A percentile compares a stretch with the other conserved stretches of the same genome.
Conservation (phyloP, 768 basidiomycete species). For the Termitomyces sp. region DNA sequence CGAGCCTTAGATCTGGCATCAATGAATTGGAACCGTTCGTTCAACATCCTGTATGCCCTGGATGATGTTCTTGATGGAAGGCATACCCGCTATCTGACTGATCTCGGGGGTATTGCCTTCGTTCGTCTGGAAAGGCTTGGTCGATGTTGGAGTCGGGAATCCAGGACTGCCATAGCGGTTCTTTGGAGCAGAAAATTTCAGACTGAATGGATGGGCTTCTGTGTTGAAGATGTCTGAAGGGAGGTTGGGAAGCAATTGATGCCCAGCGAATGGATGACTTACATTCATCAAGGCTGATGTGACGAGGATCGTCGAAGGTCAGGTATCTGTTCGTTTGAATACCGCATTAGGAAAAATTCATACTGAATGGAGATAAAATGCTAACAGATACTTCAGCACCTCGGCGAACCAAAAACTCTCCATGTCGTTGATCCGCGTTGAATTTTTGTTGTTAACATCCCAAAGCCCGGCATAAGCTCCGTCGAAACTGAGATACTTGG, state of each 20-base stretch:
- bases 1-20: background rate
- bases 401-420: conserved; percentile 74
- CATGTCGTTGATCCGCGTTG: conserved; percentile 50
- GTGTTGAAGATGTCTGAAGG: conserved; percentile 60
- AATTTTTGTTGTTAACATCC: conserved; percentile 44
- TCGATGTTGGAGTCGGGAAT: conserved; percentile 4
- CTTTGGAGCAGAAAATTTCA: conserved; percentile 38
- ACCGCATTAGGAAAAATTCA: background rate
- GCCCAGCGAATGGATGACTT: conserved; percentile 17
- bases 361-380: background rate
- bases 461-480: conserved; percentile 49
- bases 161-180: conserved; percentile 26
- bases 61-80: conserved; percentile 3
- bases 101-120: conserved; percentile 18
- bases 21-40: background rate
- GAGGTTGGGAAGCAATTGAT: background rate
- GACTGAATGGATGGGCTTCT: conserved; percentile 61
- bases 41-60: background rate
- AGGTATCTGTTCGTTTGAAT: conserved; percentile 46
- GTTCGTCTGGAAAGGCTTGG: conserved; percentile 6
- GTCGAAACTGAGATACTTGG: conserved; percentile 36
- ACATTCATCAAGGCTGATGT: conserved; percentile 64
- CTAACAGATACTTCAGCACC: conserved; percentile 69
- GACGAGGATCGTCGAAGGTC: conserved; percentile 65
- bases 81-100: conserved; percentile 19